phyloP scores from a whole-genome alignment of 2,329 filamentous ascomycete species.

The Pseudopyrenochaeta lycopersici region DNA sequence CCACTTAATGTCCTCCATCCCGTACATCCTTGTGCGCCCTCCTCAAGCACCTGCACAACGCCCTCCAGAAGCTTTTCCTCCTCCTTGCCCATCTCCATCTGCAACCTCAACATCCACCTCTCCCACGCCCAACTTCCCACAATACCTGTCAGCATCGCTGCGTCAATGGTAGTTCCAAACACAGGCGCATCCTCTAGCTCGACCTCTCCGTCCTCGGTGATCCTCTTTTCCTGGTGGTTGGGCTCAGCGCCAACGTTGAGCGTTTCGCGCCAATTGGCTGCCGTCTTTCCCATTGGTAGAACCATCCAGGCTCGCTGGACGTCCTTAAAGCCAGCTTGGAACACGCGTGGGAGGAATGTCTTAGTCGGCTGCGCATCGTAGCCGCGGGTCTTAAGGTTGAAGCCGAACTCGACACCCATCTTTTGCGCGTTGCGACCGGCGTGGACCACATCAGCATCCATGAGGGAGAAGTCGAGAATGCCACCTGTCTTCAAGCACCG shows the following conservation, averaged over 20 bases:
- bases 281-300: constrained; percentile 75
- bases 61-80: constrained; percentile 63
- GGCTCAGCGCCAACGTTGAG: constrained; percentile 45
- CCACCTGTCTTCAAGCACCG: constrained; percentile 93
- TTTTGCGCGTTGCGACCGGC: constrained; percentile 81
- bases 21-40: constrained; percentile 65
- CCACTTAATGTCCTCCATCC: constrained; percentile 70
- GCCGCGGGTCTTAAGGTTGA: constrained; percentile 85
- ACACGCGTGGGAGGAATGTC: constrained; percentile 78
- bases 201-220: constrained; percentile 46
- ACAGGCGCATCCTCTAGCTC: constrained; percentile 37
- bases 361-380: constrained; percentile 89
- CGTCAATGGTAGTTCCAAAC: constrained; percentile 66
- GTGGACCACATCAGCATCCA: constrained; percentile 90
- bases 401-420: constrained; percentile 90
- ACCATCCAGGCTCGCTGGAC: constrained; percentile 89
- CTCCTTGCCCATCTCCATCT: constrained; percentile 82
- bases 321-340: constrained; percentile 78
- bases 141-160: constrained; percentile 79
- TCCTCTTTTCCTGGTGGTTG: constrained; percentile 45
- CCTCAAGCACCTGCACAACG: constrained; percentile 66
- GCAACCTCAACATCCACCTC: constrained; percentile 89
- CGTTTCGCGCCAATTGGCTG: constrained; percentile 48
- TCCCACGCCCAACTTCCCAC: constrained; percentile 94
- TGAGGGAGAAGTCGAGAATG: constrained; percentile 87